A percentile compares a stretch with the other conserved stretches of the same genome.
These are phyloP conservation scores for Psilocybe tampanensis DNA, from an alignment of 768 basidiomycete species.

Conservation along the genomic window DNA sequence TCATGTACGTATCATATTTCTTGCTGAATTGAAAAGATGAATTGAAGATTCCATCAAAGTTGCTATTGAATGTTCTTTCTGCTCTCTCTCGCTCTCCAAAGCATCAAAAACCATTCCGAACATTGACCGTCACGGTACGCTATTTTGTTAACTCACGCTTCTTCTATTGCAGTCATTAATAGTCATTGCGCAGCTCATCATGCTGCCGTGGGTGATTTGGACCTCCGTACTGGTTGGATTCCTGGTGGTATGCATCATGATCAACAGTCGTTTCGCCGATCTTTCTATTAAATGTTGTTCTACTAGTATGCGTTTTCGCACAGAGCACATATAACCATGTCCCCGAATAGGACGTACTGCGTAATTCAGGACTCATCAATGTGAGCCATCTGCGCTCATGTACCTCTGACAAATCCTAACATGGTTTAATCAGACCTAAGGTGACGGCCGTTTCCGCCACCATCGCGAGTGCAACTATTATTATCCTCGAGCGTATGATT, in stretches of 20 bases:
- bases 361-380: conserved; percentile 23
- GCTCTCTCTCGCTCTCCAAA: conserved; percentile 29
- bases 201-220: conserved; percentile 33
- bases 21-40: background rate
- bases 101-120: conserved; percentile 6
- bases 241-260: conserved; percentile 23
- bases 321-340: conserved; percentile 21
- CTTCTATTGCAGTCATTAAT: background rate
- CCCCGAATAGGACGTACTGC: conserved; percentile 31
- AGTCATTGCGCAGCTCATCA: conserved; percentile 19
- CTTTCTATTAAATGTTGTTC: background rate
- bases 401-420: background rate
- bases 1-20: conserved; percentile 23
- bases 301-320: conserved; percentile 27
- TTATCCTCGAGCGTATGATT: conserved; percentile 29
- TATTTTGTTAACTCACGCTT: background rate
- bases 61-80: conserved; percentile 29
- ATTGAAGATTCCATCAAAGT: conserved; percentile 14
- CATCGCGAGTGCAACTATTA: conserved; percentile 20
- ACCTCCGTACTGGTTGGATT: conserved; percentile 23
- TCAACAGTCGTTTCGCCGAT: background rate
- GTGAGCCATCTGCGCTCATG: conserved; percentile 10
- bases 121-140: conserved; percentile 12
- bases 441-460: conserved; percentile 28
- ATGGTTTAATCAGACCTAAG: conserved; percentile 21